Percentiles rank a stretch among this genome's conserved stretches.
Evolutionary conservation across 31 red algal species (phyloP).

Genomic region (Odonthalia washingtoniensis): DNA sequence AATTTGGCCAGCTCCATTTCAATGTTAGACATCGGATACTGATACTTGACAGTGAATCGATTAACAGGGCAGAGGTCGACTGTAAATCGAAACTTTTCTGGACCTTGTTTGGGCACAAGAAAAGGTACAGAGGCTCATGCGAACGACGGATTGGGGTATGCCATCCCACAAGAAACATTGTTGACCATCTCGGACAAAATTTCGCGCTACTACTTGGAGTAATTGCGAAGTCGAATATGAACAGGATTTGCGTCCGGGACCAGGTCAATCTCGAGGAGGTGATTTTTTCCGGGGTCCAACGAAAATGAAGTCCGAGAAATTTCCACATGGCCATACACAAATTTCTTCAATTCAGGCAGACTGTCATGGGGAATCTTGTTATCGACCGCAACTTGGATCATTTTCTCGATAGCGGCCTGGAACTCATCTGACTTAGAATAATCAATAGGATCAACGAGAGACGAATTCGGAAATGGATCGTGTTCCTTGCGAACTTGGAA

Average conservation of each 20-base stretch:
- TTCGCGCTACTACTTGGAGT: neutral
- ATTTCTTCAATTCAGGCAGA: neutral
- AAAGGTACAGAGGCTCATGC: conserved; percentile 18
- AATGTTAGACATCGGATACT: conserved; percentile 29
- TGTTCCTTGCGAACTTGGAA: neutral
- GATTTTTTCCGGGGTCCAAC: conserved; percentile 32
- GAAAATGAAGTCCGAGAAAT: conserved; percentile 48
- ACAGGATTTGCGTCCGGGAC: neutral
- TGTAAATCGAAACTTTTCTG: conserved; percentile 34
- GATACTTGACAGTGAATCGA: conserved; percentile 20
- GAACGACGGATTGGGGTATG: conserved; percentile 32
- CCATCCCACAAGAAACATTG: neutral
- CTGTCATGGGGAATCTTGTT: conserved; percentile 17
- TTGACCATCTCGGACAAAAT: neutral
- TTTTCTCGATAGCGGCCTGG: neutral
- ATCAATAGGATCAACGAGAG: conserved; percentile 5
- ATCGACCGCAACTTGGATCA: conserved; percentile 2
- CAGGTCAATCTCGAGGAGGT: conserved; percentile 15
- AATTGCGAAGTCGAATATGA: neutral
- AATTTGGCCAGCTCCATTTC: conserved; percentile 6
- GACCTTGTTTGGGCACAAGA: conserved; percentile 29
- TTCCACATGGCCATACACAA: conserved; percentile 6
- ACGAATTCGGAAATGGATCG: conserved; percentile 14
- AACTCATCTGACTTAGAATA: neutral
- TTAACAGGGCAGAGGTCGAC: conserved; percentile 32